phyloP scores from a whole-genome alignment of 2,329 filamentous ascomycete genomes.

The Camillea tinctor region DNA sequence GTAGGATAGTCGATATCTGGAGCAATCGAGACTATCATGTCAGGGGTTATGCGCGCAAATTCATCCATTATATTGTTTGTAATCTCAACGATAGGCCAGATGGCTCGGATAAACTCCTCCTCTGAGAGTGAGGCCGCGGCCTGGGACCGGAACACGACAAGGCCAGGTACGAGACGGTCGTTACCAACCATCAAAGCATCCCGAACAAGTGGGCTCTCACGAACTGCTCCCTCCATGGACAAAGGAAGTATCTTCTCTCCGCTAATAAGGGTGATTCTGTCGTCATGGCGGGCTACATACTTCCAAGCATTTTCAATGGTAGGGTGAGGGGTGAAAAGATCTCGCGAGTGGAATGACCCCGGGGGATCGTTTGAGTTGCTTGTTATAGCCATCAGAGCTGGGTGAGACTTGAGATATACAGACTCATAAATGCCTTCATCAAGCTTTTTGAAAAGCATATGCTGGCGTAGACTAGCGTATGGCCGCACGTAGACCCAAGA shows the following conservation, averaged over 20 bases:
- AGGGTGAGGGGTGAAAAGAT: constrained; percentile 38
- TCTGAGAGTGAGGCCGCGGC: constrained; percentile 27
- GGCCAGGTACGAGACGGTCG: constrained; percentile 31
- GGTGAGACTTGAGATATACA: constrained; percentile 35
- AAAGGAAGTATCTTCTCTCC: constrained; percentile 41
- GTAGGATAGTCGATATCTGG: constrained; percentile 35
- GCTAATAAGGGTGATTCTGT: constrained; percentile 37
- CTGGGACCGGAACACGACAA: constrained; percentile 32
- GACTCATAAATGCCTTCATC: constrained; percentile 35
- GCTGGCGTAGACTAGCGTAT: constrained; percentile 35
- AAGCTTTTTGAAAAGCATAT: constrained; percentile 39
- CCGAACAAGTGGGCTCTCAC: constrained; percentile 32
- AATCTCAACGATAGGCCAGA: constrained; percentile 38
- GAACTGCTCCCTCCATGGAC: constrained; percentile 34
- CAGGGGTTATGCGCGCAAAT: constrained; percentile 43
- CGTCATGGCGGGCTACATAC: constrained; percentile 37
- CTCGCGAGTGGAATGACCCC: constrained; percentile 36
- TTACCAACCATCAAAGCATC: constrained; percentile 36
- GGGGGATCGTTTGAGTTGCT: constrained; percentile 38
- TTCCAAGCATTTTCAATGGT: constrained; percentile 38
- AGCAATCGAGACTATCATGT: constrained; percentile 38
- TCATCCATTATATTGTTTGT: constrained; percentile 41
- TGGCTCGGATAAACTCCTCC: constrained; percentile 33
- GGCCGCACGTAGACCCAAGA: constrained; percentile 43
- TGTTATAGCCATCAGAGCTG: constrained; percentile 26